Conservation (phyloP, 2,329 filamentous ascomycete genomes). For the Alternaria triticimaculans region DNA sequence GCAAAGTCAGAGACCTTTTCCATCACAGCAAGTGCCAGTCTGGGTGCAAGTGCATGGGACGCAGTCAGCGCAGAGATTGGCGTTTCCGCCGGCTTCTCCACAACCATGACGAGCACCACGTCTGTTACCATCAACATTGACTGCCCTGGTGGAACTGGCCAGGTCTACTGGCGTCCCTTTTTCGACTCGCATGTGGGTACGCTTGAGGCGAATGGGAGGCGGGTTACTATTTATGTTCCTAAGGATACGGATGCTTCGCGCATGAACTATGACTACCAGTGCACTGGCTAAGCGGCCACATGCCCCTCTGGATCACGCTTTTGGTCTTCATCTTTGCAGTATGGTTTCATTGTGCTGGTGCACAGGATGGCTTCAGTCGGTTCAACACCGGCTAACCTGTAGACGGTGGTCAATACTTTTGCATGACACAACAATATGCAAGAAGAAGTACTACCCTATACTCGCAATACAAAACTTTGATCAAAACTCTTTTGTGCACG, state of each 20-base stretch:
- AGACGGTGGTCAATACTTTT: not conserved
- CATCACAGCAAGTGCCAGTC: not conserved
- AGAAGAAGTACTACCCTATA: not conserved
- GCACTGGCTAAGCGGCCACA: not conserved
- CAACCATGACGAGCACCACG: not conserved
- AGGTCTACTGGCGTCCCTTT: not conserved
- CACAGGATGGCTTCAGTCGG: not conserved
- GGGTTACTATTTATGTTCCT: not conserved
- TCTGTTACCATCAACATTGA: not conserved
- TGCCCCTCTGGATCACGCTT: rapidly evolving
- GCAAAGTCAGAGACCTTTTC: not conserved
- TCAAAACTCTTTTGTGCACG: not conserved
- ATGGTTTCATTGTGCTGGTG: rapidly evolving
- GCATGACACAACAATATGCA: not conserved
- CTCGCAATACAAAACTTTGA: not conserved
- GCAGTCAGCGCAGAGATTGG: not conserved
- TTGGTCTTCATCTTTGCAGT: not conserved
- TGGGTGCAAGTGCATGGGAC: not conserved
- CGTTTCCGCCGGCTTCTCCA: not conserved
- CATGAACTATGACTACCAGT: conserved; percentile 5
- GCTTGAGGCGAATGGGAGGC: not conserved
- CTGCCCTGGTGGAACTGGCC: not conserved
- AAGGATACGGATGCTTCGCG: conserved; percentile 1
- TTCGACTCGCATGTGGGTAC: not conserved
- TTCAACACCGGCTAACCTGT: not conserved